A percentile compares a stretch with the other conserved stretches of the same genome.
These are phyloP conservation scores for Ceratobasidium sp. DNA, from an alignment of 1,284 basidiomycete species.

Conservation along the genomic window DNA sequence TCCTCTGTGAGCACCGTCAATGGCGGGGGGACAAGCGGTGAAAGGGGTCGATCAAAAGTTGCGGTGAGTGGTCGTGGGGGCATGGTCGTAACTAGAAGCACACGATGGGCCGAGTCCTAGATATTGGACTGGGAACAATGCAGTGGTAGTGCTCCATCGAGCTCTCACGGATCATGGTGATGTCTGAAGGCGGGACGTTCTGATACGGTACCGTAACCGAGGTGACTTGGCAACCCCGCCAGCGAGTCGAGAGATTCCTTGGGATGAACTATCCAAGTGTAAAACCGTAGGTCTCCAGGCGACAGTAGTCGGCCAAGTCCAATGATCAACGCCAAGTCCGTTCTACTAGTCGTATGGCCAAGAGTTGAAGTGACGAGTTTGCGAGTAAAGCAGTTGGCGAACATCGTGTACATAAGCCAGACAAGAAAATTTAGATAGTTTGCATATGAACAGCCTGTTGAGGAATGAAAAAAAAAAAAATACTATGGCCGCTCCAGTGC, in stretches of 20 bases:
- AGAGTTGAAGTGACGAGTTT: no score
- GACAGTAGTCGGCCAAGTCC: no score
- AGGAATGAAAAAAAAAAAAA: no score
- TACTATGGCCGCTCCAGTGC: neutral
- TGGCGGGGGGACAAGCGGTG: neutral
- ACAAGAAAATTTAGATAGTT: no score
- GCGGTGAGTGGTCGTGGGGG: slow-evolving; percentile 40
- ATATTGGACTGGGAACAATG: slow-evolving; percentile 29
- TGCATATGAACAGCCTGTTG: no score
- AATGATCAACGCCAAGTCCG: no score
- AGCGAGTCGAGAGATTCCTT: slow-evolving; percentile 1
- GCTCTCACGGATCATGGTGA: slow-evolving; percentile 25
- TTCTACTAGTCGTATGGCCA: no score
- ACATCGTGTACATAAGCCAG: no score
- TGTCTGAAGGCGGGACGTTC: slow-evolving; percentile 26
- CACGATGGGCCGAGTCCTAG: slow-evolving; percentile 1
- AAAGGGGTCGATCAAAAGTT: slow-evolving; percentile 32
- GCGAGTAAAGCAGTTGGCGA: no score
- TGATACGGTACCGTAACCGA: slow-evolving; percentile 30
- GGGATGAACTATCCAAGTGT: no score
- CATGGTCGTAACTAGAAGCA: slow-evolving; percentile 25
- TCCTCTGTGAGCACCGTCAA: neutral
- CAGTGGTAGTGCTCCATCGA: neutral
- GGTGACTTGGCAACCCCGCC: slow-evolving; percentile 14
- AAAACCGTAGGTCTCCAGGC: no score